A percentile compares a stretch with the other conserved stretches of the same genome.
These are phyloP conservation scores for Leishmania aethiopica DNA, from an alignment of 208 protist species.

Conservation along the genomic window DNA sequence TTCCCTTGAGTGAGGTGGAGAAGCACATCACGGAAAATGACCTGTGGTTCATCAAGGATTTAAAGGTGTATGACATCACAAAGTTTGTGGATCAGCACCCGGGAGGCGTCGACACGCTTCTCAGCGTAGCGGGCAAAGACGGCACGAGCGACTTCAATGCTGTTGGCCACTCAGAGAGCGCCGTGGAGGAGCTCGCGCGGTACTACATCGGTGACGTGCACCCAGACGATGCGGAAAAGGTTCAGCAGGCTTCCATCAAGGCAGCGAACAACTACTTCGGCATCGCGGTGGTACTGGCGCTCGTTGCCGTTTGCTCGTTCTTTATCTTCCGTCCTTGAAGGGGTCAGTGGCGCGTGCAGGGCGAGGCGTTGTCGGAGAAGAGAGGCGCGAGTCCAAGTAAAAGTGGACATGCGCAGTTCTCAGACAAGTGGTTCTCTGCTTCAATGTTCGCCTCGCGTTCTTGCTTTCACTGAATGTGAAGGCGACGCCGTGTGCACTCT, in stretches of 20 bases:
- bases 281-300: constrained; percentile 41
- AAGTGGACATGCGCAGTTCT: not conserved
- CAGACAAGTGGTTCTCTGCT: not conserved
- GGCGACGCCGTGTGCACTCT: not conserved
- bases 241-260: constrained; percentile 28
- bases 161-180: constrained; percentile 74
- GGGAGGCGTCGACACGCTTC: constrained; percentile 87
- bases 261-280: constrained; percentile 43
- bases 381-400: not conserved
- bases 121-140: constrained; percentile 84
- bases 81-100: constrained; percentile 90
- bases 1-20: constrained; percentile 62
- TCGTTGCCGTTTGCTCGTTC: constrained; percentile 52
- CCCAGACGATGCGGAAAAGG: constrained; percentile 52
- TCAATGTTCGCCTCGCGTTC: not conserved
- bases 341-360: not conserved
- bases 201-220: constrained; percentile 84
- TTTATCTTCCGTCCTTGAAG: constrained; percentile 56
- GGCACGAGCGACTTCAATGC: constrained; percentile 84
- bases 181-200: constrained; percentile 64
- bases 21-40: constrained; percentile 70
- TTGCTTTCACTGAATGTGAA: not conserved
- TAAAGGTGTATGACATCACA: constrained; percentile 88
- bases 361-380: not conserved
- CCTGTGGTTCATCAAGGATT: constrained; percentile 86